Conservation (phyloP, 2,329 filamentous ascomycete genomes). For the Polychaeton citri region DNA sequence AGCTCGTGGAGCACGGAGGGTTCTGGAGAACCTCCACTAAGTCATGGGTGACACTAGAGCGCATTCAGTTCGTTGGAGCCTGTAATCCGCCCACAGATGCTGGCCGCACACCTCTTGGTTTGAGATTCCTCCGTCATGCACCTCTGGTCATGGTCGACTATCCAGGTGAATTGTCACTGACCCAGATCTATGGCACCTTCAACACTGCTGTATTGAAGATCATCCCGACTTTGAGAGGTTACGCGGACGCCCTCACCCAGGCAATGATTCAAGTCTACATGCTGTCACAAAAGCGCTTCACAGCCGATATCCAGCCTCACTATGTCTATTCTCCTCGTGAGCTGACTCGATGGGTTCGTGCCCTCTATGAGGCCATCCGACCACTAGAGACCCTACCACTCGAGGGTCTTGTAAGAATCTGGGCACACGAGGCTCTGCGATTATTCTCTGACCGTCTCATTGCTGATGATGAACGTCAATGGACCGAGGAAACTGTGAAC, state of each 20-base stretch:
- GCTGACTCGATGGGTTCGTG: conserved; percentile 91
- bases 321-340: conserved; percentile 99
- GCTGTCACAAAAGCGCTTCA: conserved; percentile 89
- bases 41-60: conserved; percentile 92
- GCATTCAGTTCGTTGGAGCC: conserved; percentile 96
- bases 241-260: conserved; percentile 83
- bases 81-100: conserved; percentile 98
- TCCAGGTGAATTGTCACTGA: conserved; percentile 83
- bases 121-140: conserved; percentile 87
- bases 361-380: conserved; percentile 91
- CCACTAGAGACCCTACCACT: conserved; percentile 78
- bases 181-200: conserved; percentile 98
- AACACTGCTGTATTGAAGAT: conserved; percentile 95
- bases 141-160: conserved; percentile 99
- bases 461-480: conserved; percentile 81
- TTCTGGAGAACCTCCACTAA: conserved; percentile 98
- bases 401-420: conserved; percentile 89
- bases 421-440: conserved; percentile 92
- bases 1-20: conserved; percentile 95
- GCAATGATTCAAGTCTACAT: conserved; percentile 97
- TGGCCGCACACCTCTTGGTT: conserved; percentile 85
- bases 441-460: conserved; percentile 97
- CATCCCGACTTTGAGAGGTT: conserved; percentile 84
- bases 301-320: conserved; percentile 90
- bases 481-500: conserved; percentile 81